Percentiles rank a stretch among this genome's conserved stretches.
phyloP scores from a whole-genome alignment of 148 eudicot species.

The Suaeda aralocaspica region DNA sequence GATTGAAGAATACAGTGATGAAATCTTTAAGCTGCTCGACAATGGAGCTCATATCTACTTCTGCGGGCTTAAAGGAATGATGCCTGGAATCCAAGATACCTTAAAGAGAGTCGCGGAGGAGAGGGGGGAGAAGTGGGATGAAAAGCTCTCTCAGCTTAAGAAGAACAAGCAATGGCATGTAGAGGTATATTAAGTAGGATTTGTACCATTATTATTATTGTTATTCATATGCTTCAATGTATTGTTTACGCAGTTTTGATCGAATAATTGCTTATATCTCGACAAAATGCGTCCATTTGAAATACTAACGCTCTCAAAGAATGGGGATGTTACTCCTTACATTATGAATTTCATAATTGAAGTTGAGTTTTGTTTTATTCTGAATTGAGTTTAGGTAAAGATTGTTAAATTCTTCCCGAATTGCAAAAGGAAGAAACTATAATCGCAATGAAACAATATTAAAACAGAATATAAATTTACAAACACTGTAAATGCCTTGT shows the following conservation, averaged over 20 bases:
- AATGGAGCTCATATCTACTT: constrained; percentile 88
- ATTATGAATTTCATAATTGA: background rate
- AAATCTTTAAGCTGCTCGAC: constrained; percentile 76
- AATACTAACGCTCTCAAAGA: constrained; percentile 14
- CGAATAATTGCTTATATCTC: constrained; percentile 6
- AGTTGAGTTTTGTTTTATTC: too few relatives aligned
- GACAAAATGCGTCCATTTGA: constrained; percentile 8
- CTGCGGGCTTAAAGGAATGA: constrained; percentile 94
- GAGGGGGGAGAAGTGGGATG: constrained; percentile 92
- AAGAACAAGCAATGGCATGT: constrained; percentile 98
- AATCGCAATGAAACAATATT: too few relatives aligned
- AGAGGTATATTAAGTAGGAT: constrained; percentile 61
- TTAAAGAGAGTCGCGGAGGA: constrained; percentile 75
- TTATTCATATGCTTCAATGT: constrained; percentile 16
- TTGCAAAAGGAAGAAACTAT: too few relatives aligned
- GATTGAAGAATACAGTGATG: constrained; percentile 89
- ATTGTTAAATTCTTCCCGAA: too few relatives aligned
- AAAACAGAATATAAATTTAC: too few relatives aligned
- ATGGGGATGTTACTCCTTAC: background rate
- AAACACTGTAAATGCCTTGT: too few relatives aligned
- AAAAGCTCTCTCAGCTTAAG: constrained; percentile 70
- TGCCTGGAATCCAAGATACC: constrained; percentile 94
- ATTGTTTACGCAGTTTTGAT: constrained; percentile 4
- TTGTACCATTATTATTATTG: background rate
- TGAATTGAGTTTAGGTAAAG: too few relatives aligned